Base-by-base conservation (phyloP, 1,284 basidiomycete species). In the Cutaneotrichosporon spelunceum region DNA sequence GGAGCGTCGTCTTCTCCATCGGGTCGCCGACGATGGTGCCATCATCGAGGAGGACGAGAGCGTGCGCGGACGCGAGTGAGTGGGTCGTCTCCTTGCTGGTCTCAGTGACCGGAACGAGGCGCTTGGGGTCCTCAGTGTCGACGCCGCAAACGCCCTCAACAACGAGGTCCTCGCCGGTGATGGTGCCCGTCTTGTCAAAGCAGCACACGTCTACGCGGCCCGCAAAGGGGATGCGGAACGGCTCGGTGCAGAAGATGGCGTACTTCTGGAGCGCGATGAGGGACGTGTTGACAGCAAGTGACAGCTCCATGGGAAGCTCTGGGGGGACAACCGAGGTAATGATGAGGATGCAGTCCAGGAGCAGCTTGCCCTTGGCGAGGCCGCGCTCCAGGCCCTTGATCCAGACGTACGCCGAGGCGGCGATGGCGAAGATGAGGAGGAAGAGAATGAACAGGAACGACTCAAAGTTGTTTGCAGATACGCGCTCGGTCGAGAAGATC, bases 1-100 rank as follows among this genome's bases (percentile, higher is more conserved):
- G 91, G 19, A 99, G 81, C 0, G 95, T 95, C 0, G 91, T 95
- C 81, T 95, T 95, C 79, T 99, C 95, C 95, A 99, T 99, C 0
- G 96, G 95, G 76, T 99, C 96, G 16, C 95, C 96, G 36, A 99
- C 94, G 39, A 96, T 83, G 1, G 87, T 88, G 4, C 93, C 95
- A 72, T 84, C 84, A 54, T 97, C 93, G 42, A 99, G 84, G 56
- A 91, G 84, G 23, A 99, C 95, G 4, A 99, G 83, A 0, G 96
- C 94, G 73, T 99, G 96, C 0, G 96, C 94, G 8, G 92, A 88
- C 48, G 95, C 95, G 14, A 99, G 86, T 60, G 92, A 91, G 0
- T 91, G 82, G 3, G 87, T 91, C 0, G 95, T 97, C 66, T 93
- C 87, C 53, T 85, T 83, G 2, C 84, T 81, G 9, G 88, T 86